Conservation (phyloP, 331 rosid species). For the Dryas integrifolia region DNA sequence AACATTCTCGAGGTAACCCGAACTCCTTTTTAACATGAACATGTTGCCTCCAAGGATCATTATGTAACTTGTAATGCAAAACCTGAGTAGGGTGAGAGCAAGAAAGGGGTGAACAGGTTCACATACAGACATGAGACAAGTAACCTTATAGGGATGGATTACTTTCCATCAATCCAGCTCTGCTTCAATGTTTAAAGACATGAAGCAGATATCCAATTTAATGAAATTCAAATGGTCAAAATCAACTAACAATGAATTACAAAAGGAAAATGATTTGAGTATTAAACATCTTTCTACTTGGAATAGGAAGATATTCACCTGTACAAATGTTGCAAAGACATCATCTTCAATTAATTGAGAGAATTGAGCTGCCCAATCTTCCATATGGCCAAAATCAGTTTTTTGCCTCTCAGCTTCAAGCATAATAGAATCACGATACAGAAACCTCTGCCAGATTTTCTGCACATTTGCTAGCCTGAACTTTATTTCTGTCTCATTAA, state of each 20-base stretch:
- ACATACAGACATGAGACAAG: not conserved
- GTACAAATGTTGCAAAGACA: slow-evolving; percentile 57
- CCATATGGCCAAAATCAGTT: slow-evolving; percentile 36
- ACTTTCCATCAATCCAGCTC: not conserved
- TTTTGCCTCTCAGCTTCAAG: slow-evolving; percentile 95
- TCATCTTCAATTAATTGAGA: slow-evolving; percentile 64
- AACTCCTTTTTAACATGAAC: slow-evolving; percentile 46
- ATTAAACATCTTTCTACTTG: slow-evolving; percentile 8
- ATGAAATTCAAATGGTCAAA: not conserved
- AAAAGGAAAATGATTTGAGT: not conserved
- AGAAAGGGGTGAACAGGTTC: not conserved
- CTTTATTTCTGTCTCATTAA: slow-evolving; percentile 72
- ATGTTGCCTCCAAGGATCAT: slow-evolving; percentile 75
- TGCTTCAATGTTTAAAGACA: not conserved
- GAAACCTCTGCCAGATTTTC: slow-evolving; percentile 82
- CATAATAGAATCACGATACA: slow-evolving; percentile 70
- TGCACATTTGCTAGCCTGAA: slow-evolving; percentile 65
- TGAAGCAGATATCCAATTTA: not conserved
- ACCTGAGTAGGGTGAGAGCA: slow-evolving; percentile 42
- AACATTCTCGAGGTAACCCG: slow-evolving; percentile 72
- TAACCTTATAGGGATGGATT: slow-evolving; percentile 1
- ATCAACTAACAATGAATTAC: not conserved
- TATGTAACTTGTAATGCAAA: slow-evolving; percentile 81
- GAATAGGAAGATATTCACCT: slow-evolving; percentile 46
- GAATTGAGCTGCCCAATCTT: slow-evolving; percentile 73